Conservation (phyloP, 2,329 filamentous ascomycete species). For the Stylonectria norvegica region DNA sequence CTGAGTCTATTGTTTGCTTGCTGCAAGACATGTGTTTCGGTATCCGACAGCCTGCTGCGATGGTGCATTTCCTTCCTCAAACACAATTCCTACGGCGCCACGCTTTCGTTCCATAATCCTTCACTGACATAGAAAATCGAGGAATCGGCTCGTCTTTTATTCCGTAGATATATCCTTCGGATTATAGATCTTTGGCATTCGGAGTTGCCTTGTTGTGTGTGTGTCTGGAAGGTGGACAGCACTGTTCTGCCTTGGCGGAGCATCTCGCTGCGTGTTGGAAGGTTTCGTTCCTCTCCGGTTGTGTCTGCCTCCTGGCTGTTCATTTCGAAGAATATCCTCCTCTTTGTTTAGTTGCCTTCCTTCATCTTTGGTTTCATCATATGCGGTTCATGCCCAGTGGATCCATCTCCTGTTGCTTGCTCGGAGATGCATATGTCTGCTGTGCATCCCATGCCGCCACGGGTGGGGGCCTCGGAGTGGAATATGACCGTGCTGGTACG, state of each 20-base stretch:
- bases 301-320: not conserved
- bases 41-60: too few species aligned
- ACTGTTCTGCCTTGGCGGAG: not conserved
- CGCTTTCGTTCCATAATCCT: not conserved
- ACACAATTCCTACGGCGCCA: not conserved
- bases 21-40: too few species aligned
- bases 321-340: slow-evolving; percentile 6
- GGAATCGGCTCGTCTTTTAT: not conserved
- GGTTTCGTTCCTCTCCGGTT: not conserved
- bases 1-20: too few species aligned
- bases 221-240: too few species aligned
- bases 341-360: slow-evolving; percentile 6
- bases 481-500: slow-evolving; percentile 53
- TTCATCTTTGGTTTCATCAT: slow-evolving; percentile 29
- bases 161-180: not conserved
- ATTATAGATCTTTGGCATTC: not conserved
- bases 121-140: not conserved
- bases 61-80: too few species aligned
- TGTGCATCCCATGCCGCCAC: slow-evolving; percentile 41
- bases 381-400: slow-evolving; percentile 56
- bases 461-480: slow-evolving; percentile 50
- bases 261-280: not conserved
- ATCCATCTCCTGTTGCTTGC: slow-evolving; percentile 43
- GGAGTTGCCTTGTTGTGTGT: not conserved
- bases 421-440: slow-evolving; percentile 36